Percentiles rank a stretch among this genome's conserved stretches.
Conservation (phyloP, 768 basidiomycete genomes). For the Rhizopogon vinicolor region DNA sequence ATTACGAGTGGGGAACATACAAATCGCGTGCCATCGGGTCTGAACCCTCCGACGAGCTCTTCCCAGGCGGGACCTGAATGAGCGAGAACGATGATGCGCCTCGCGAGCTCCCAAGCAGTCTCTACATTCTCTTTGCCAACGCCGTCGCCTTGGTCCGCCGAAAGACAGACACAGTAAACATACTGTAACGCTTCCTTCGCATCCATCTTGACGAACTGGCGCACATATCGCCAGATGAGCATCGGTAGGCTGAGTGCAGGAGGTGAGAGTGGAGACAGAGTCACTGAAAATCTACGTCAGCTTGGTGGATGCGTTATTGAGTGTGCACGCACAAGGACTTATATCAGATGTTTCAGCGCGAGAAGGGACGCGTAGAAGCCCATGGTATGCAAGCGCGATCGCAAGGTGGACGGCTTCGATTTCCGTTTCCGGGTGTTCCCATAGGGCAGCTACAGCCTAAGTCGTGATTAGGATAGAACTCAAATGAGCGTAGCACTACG, state of each 20-base stretch:
- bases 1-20: slow-evolving; percentile 40
- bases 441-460: slow-evolving; percentile 86
- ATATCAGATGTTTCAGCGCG: slow-evolving; percentile 80
- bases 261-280: slow-evolving; percentile 59
- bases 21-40: slow-evolving; percentile 84
- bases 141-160: slow-evolving; percentile 62
- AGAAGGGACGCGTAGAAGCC: slow-evolving; percentile 79
- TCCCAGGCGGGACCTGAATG: slow-evolving; percentile 85
- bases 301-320: background rate
- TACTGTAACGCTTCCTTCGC: slow-evolving; percentile 94
- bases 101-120: slow-evolving; percentile 72
- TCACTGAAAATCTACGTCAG: slow-evolving; percentile 40
- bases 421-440: slow-evolving; percentile 83
- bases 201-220: slow-evolving; percentile 89
- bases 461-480: background rate
- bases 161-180: slow-evolving; percentile 80
- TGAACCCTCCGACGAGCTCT: slow-evolving; percentile 90
- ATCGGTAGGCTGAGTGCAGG: slow-evolving; percentile 80
- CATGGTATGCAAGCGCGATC: slow-evolving; percentile 90
- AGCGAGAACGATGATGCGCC: slow-evolving; percentile 74
- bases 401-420: slow-evolving; percentile 94
- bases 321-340: slow-evolving; percentile 59
- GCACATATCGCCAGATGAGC: slow-evolving; percentile 88
- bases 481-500: background rate
- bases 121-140: slow-evolving; percentile 85